phyloP scores from a whole-genome alignment of 176 grass and related monocot species.

The Avena sativa region DNA sequence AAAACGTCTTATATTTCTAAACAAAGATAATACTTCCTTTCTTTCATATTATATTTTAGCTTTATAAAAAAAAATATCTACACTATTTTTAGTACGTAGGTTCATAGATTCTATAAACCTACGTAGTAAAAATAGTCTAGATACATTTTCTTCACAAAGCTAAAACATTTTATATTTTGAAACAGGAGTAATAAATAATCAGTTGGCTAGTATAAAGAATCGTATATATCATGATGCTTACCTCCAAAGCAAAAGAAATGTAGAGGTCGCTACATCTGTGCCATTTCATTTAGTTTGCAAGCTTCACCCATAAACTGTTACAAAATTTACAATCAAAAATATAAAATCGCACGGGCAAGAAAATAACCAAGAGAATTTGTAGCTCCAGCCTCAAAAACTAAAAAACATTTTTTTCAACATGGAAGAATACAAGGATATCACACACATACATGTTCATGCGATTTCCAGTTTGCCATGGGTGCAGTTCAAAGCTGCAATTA shows the following conservation, averaged over 20 bases:
- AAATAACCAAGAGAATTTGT: not conserved
- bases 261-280: not conserved
- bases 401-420: not conserved
- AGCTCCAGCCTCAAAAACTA: not conserved
- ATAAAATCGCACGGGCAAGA: not conserved
- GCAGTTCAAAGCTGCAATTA: constrained; percentile 23
- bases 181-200: no score
- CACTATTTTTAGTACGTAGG: no score
- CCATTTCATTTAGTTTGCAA: not conserved
- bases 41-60: no score
- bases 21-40: no score
- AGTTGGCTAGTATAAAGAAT: no score
- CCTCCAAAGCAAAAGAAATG: not conserved
- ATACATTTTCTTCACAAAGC: no score
- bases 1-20: no score
- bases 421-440: constrained; percentile 10
- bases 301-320: not conserved
- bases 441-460: not conserved
- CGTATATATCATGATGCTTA: not conserved
- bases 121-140: no score
- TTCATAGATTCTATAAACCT: no score
- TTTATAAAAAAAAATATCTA: no score
- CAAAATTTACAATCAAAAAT: not conserved
- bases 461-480: not conserved
- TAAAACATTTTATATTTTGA: no score